Evolutionary conservation across 2,329 filamentous ascomycete genomes (phyloP), one percentile per base, ranked within the genome.

Genomic region (Sporothrix sp.): DNA sequence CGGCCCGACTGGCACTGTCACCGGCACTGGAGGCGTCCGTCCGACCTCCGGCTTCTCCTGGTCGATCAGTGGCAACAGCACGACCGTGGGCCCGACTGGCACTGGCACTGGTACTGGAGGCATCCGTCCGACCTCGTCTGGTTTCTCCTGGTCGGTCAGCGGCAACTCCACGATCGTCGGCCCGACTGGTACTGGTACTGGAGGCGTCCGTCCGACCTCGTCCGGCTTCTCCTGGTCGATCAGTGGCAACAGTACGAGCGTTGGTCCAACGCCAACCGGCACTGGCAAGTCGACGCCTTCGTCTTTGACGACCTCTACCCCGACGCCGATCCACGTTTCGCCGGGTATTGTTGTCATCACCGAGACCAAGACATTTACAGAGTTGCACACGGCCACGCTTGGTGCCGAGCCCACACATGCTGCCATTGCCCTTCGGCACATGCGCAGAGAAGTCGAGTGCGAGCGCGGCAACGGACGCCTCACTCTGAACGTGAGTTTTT

Each of bases 321-420:
- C n/a, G n/a, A n/a, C n/a, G n/a, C n/a, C n/a, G n/a, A n/a, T n/a
- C n/a, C n/a, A n/a, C n/a, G n/a, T n/a, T n/a, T 11, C 33, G 7
- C 33, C 43, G 1, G 43, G 43, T 32, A 28, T 37, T 18, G 18
- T 44, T 4, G 18, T 52, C 14, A 21, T 52, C 20, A 52, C 50
- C 2, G 16, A 43, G 25, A 52, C 50, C 30, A 43, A 20, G 21
- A 52, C 50, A 1, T 18, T 44, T 7, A 48, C 52, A 44, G 20
- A 52, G 25, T n/a, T 42, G 2, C 20, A 33, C 39, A 44, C 39
- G 1, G 23, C 50, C 9, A 45, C 43, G 1, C n/a, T 16, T n/a
- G 43, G 14, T 18, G 30, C 30, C 25, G 20, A 21, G 2, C 40
- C 40, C 40, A 44, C 40, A n/a, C 13, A 18, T 13, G 11, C 42